Conservation (phyloP, 257 asterid species). For the Lycium barbarum region DNA sequence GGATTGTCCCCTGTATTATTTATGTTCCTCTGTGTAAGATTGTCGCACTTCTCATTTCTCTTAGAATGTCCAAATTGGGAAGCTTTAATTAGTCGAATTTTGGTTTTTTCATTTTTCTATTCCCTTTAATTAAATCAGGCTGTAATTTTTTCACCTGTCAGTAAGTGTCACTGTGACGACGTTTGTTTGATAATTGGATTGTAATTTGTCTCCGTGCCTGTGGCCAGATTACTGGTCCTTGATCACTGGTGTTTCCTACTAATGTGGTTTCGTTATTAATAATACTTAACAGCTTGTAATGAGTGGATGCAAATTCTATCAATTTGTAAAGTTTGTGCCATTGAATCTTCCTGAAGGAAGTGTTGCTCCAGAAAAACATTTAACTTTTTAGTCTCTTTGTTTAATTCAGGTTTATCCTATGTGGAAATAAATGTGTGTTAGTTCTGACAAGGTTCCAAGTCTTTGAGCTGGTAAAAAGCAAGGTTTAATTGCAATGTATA, state of each 20-base stretch:
- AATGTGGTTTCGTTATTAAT: not conserved
- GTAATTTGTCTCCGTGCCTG: not conserved
- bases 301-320: slow-evolving; percentile 6
- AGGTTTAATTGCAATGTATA: too few species aligned
- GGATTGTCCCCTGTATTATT: slow-evolving; percentile 4
- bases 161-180: not conserved
- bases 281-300: not conserved
- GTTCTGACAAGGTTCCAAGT: too few species aligned
- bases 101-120: not conserved
- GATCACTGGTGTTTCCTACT: not conserved
- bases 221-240: not conserved
- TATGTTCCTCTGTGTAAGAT: not conserved
- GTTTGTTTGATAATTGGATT: not conserved
- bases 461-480: too few species aligned
- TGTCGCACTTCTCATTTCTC: slow-evolving; percentile 15
- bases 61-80: slow-evolving; percentile 28
- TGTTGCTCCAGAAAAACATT: not conserved
- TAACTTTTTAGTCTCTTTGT: not conserved
- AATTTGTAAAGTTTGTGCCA: not conserved
- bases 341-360: not conserved
- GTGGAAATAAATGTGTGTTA: not conserved
- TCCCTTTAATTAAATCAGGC: not conserved
- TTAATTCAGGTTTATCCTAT: not conserved
- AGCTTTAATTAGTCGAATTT: slow-evolving; percentile 14
- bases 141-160: not conserved